phyloP scores from a whole-genome alignment of 1,284 basidiomycete genomes.

The Naganishia liquefaciens region DNA sequence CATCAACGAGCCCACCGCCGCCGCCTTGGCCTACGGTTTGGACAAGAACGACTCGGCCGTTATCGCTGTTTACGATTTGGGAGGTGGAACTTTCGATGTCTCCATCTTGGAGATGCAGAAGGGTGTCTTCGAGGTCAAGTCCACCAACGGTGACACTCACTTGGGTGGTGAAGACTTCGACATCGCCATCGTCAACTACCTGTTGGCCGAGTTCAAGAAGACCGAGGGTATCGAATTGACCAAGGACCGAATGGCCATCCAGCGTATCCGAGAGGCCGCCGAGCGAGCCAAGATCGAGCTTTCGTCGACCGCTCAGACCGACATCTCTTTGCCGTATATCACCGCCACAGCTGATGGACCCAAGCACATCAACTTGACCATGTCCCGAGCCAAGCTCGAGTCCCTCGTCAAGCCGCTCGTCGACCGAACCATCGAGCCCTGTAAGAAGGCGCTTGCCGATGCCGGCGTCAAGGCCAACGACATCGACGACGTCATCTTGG shows the following conservation, averaged over 20 bases:
- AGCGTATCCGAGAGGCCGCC: slow-evolving; percentile 96
- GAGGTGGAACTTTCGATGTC: slow-evolving; percentile 99
- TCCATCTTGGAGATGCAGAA: slow-evolving; percentile 97
- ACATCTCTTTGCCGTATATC: slow-evolving; percentile 96
- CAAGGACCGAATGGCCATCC: slow-evolving; percentile 93
- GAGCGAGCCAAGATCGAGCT: slow-evolving; percentile 99
- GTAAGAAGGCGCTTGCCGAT: slow-evolving; percentile 91
- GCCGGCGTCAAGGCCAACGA: slow-evolving; percentile 90
- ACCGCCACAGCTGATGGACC: slow-evolving; percentile 91
- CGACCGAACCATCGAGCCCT: slow-evolving; percentile 90
- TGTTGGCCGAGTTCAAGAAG: slow-evolving; percentile 93
- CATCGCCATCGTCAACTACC: slow-evolving; percentile 81
- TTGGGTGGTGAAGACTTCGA: slow-evolving; percentile 99
- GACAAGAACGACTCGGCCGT: slow-evolving; percentile 76
- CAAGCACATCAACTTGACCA: slow-evolving; percentile 92
- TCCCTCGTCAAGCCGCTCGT: slow-evolving; percentile 78
- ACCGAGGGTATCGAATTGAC: slow-evolving; percentile 78
- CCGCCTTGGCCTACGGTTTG: slow-evolving; percentile 93
- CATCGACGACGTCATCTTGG: slow-evolving; percentile 94
- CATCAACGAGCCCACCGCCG: slow-evolving; percentile 98
- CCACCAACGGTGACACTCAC: slow-evolving; percentile 98
- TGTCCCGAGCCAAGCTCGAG: slow-evolving; percentile 89
- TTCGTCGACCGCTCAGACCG: slow-evolving; percentile 88
- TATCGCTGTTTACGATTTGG: slow-evolving; percentile 97
- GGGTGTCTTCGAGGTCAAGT: slow-evolving; percentile 99